A percentile compares a stretch with the other conserved stretches of the same genome.
Conservation (phyloP, 2,329 filamentous ascomycete genomes). For the Dactylonectria estremocensis region DNA sequence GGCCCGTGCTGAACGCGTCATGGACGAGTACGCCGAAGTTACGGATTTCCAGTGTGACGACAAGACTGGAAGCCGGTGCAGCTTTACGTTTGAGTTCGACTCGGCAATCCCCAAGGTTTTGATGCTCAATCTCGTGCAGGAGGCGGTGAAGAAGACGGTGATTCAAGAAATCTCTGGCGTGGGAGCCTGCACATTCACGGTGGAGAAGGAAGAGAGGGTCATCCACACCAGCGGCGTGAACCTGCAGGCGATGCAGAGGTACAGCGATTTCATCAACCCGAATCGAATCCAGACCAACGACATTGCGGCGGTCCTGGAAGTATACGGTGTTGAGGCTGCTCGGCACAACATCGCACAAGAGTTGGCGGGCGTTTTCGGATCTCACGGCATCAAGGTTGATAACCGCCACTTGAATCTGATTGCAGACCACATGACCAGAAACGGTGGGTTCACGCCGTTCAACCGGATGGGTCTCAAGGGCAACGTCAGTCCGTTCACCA, state of each 20-base stretch:
- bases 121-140: conserved; percentile 91
- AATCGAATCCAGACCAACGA: conserved; percentile 93
- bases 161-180: conserved; percentile 90
- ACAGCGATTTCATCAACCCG: conserved; percentile 87
- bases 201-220: conserved; percentile 70
- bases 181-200: conserved; percentile 76
- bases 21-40: conserved; percentile 75
- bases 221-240: conserved; percentile 91
- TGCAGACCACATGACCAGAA: conserved; percentile 97
- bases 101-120: conserved; percentile 88
- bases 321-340: conserved; percentile 95
- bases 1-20: conserved; percentile 75
- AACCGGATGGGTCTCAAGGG: conserved; percentile 90
- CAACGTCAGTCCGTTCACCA: conserved; percentile 92
- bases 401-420: conserved; percentile 95
- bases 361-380: conserved; percentile 86
- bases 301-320: conserved; percentile 84
- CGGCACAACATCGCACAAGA: conserved; percentile 90
- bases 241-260: conserved; percentile 90
- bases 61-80: conserved; percentile 79
- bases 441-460: conserved; percentile 91
- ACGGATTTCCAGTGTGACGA: conserved; percentile 87
- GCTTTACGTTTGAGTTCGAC: conserved; percentile 87
- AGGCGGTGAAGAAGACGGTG: conserved; percentile 82
- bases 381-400: conserved; percentile 94